These are phyloP conservation scores for Tolypocladium ovalisporum DNA, from an alignment of 2,329 filamentous ascomycete species.

Conservation along the genomic window DNA sequence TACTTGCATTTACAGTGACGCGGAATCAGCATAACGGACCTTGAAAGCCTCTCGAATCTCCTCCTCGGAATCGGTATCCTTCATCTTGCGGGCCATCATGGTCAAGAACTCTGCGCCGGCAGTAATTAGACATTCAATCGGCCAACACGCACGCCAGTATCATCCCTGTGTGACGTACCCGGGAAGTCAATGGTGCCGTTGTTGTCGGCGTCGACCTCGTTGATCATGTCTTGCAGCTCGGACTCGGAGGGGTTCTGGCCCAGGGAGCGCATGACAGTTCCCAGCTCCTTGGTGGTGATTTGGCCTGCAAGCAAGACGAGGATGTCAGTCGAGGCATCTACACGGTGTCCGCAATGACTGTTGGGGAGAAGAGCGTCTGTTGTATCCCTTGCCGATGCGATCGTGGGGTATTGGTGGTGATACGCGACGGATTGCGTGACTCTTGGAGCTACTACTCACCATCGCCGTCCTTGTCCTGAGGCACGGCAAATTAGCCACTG, in stretches of 20 bases:
- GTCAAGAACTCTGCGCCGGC: constrained; percentile 63
- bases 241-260: constrained; percentile 86
- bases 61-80: constrained; percentile 85
- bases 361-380: neutral
- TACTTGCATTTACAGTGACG: neutral
- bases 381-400: neutral
- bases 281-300: constrained; percentile 85
- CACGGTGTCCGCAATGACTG: neutral
- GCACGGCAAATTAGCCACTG: neutral
- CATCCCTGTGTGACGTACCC: constrained; percentile 40
- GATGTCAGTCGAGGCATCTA: neutral
- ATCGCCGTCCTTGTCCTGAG: constrained; percentile 82
- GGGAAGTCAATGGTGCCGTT: constrained; percentile 89
- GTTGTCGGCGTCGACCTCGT: constrained; percentile 87
- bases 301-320: constrained; percentile 46
- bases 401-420: neutral
- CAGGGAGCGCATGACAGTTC: constrained; percentile 82
- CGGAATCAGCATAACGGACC: constrained; percentile 29
- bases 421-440: neutral
- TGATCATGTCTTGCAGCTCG: constrained; percentile 88
- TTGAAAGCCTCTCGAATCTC: constrained; percentile 87
- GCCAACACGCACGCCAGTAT: neutral
- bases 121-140: neutral
- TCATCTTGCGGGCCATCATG: constrained; percentile 94
- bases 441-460: constrained; percentile 48